phyloP scores from a whole-genome alignment of 441 rosid genomes.

The Pelargonium myrrhifolium region DNA sequence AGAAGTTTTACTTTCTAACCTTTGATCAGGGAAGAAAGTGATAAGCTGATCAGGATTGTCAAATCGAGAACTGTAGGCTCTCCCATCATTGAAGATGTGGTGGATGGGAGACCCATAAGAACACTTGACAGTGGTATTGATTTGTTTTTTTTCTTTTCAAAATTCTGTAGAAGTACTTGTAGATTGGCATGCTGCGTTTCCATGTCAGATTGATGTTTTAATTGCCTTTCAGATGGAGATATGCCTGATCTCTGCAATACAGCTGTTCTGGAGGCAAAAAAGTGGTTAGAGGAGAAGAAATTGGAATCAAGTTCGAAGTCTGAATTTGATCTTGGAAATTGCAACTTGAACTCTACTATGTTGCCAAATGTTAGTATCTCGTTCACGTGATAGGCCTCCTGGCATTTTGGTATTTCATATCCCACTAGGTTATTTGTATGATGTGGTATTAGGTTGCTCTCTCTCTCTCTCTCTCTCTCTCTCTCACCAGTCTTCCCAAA shows the following conservation, averaged over 20 bases:
- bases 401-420: not conserved
- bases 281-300: constrained; percentile 77
- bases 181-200: constrained; percentile 13
- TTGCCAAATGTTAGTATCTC: constrained; percentile 37
- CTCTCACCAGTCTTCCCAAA: not conserved
- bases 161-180: not conserved
- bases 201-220: constrained; percentile 19
- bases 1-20: constrained; percentile 19
- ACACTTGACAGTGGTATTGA: constrained; percentile 36
- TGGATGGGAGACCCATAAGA: constrained; percentile 22
- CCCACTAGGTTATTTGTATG: not conserved
- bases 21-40: constrained; percentile 75
- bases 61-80: constrained; percentile 62
- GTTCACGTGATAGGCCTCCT: constrained; percentile 5
- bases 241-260: constrained; percentile 37
- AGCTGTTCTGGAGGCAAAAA: constrained; percentile 67
- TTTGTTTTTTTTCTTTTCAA: not conserved
- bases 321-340: constrained; percentile 37
- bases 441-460: not conserved
- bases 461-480: not conserved
- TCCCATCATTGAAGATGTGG: constrained; percentile 26
- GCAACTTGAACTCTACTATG: constrained; percentile 29
- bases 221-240: constrained; percentile 37
- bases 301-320: constrained; percentile 45
- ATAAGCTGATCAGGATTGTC: constrained; percentile 55